Percentiles rank a stretch among this genome's conserved stretches.
Conservation (phyloP, 768 basidiomycete species). For the Nidularia sp. region DNA sequence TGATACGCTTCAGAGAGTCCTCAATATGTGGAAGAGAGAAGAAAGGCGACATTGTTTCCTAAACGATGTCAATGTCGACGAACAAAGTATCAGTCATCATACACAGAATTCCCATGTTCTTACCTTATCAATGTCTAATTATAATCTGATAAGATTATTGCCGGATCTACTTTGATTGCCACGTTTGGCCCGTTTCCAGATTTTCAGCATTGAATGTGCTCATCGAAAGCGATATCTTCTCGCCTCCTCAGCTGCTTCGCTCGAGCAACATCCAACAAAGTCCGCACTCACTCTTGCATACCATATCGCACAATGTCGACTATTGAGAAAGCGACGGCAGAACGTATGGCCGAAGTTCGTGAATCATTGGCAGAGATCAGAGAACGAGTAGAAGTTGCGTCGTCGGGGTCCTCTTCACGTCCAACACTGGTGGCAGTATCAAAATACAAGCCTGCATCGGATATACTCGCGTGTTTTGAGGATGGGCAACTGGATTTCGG, state of each 20-base stretch:
- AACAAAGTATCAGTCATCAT: too few species aligned
- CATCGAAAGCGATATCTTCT: not conserved
- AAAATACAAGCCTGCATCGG: slow-evolving; percentile 86
- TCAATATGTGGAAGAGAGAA: slow-evolving; percentile 44
- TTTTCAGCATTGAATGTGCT: not conserved
- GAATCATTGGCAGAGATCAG: slow-evolving; percentile 51
- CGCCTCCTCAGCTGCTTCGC: not conserved
- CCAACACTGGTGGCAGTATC: slow-evolving; percentile 80
- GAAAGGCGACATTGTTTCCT: slow-evolving; percentile 11
- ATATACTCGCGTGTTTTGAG: slow-evolving; percentile 80
- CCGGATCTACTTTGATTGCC: not conserved
- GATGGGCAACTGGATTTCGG: slow-evolving; percentile 89
- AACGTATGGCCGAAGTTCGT: slow-evolving; percentile 48
- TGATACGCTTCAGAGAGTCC: slow-evolving; percentile 42
- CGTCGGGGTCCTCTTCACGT: slow-evolving; percentile 17
- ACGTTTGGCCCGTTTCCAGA: too few species aligned
- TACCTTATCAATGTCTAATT: too few species aligned
- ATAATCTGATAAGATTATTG: not conserved
- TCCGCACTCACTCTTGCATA: not conserved
- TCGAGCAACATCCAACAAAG: too few species aligned
- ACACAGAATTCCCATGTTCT: too few species aligned
- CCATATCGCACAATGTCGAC: not conserved
- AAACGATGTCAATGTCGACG: too few species aligned
- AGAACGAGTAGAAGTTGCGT: slow-evolving; percentile 36
- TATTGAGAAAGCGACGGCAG: slow-evolving; percentile 19